Evolutionary conservation across 1,284 basidiomycete genomes (phyloP), one percentile per base, ranked within the genome.

Genomic region (Irpex lacteus): DNA sequence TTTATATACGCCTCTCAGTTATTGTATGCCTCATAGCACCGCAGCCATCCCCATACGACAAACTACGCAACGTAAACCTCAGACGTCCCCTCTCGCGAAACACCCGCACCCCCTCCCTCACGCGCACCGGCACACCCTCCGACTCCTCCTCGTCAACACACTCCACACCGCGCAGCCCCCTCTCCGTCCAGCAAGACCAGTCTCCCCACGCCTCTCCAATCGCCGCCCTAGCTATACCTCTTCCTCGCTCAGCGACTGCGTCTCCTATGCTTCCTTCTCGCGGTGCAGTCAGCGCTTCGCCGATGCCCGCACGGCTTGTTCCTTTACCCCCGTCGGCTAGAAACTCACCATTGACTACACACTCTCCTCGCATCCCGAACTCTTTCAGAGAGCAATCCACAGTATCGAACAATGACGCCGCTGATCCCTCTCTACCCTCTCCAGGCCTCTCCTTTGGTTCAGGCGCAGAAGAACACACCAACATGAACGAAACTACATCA

Each of bases 31-130:
- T 32, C 40, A 60, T 53, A 37, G 59, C 15, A n/a, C 40, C 60
- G 19, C 62, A 91, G 89, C 76, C 81, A 9, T 90, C 89, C 11
- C 86, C 89, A 2, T 82, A 83, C 54, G 84, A 89, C 70, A 90
- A 85, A 69, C 84, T 84, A 73, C 85, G 87, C 3, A 87, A 91
- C 69, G 83, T 90, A 38, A 82, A 83, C 6, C 69, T 88, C 60
- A 82, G 88, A 32, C 81, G 80, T 63, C 81, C 84, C 7, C 73
- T 83, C 19, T 74, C 81, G 15, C 82, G 87, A 21, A 81, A 81
- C 26, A 84, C 63, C 3, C 62, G 90, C n/a, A 91, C 89, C 6
- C 90, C 90, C 2, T 91, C 90, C 4, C 80, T 92, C 8, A 85
- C 90, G 2, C 83, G 83, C 52, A 88, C 65, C 15, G 57, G 87